Conservation (phyloP, 495 filamentous ascomycete genomes). For the Bacidia gigantensis region DNA sequence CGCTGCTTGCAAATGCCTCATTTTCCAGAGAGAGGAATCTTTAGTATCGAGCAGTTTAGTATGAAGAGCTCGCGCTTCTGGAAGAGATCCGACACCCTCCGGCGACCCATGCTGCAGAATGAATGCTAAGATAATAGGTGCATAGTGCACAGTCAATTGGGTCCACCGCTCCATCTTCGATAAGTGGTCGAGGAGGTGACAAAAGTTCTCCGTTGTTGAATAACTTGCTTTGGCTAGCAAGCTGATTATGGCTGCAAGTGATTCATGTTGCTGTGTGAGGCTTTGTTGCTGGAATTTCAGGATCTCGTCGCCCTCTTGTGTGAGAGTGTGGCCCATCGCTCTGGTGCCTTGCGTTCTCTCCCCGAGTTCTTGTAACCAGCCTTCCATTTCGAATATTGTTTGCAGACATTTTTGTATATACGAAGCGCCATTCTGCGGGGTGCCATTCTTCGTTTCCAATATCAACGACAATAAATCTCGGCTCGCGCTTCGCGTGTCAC, state of each 20-base stretch:
- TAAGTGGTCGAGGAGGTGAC: slow-evolving; percentile 47
- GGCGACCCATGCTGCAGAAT: slow-evolving; percentile 62
- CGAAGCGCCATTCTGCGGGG: slow-evolving; percentile 31
- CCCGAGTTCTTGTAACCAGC: slow-evolving; percentile 53
- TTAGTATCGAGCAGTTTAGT: slow-evolving; percentile 44
- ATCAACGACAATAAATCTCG: slow-evolving; percentile 29
- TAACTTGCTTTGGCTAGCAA: slow-evolving; percentile 63
- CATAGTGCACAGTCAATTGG: slow-evolving; percentile 55
- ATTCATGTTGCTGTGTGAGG: slow-evolving; percentile 75
- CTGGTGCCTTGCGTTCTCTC: slow-evolving; percentile 58
- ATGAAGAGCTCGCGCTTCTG: slow-evolving; percentile 56
- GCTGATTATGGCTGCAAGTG: slow-evolving; percentile 60
- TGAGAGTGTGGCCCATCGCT: slow-evolving; percentile 47
- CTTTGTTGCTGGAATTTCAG: slow-evolving; percentile 58
- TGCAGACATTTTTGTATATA: slow-evolving; percentile 56
- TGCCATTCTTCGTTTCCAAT: slow-evolving; percentile 32
- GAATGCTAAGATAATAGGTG: slow-evolving; percentile 61
- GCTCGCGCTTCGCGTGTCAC: slow-evolving; percentile 28
- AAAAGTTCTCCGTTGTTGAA: slow-evolving; percentile 56
- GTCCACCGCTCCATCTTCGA: slow-evolving; percentile 61
- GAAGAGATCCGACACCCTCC: slow-evolving; percentile 44
- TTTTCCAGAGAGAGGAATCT: slow-evolving; percentile 51
- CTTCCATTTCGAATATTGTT: slow-evolving; percentile 58
- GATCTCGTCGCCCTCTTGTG: slow-evolving; percentile 50
- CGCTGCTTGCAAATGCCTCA: slow-evolving; percentile 63